Evolutionary conservation across 2,329 filamentous ascomycete species (phyloP).

Genomic region (Zalaria obscura): DNA sequence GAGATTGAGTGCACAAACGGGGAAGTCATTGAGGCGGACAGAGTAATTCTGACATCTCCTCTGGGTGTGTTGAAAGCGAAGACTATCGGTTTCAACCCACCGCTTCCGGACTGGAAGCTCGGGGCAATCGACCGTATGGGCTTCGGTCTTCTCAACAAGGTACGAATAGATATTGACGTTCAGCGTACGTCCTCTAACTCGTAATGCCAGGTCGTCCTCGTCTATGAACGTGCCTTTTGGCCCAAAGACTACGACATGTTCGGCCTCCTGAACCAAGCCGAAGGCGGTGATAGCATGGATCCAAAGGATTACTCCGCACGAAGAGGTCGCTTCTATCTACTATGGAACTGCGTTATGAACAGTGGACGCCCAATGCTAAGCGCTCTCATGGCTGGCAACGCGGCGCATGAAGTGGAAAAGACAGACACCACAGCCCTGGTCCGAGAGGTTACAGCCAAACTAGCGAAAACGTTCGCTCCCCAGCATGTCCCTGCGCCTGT

Average conservation of each 20-base stretch:
- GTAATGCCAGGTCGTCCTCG: constrained; percentile 49
- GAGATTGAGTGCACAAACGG: constrained; percentile 67
- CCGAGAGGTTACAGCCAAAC: constrained; percentile 62
- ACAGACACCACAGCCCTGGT: constrained; percentile 64
- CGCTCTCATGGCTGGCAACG: constrained; percentile 89
- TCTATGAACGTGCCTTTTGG: constrained; percentile 87
- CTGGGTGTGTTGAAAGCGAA: constrained; percentile 83
- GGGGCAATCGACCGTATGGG: constrained; percentile 72
- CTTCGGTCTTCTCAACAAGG: constrained; percentile 90
- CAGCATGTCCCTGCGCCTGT: constrained; percentile 57
- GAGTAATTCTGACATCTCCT: constrained; percentile 79
- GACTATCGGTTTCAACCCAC: constrained; percentile 71
- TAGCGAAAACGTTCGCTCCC: constrained; percentile 58
- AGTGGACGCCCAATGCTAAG: constrained; percentile 75
- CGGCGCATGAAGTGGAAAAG: constrained; percentile 75
- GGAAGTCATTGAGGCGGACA: constrained; percentile 65
- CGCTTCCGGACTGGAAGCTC: constrained; percentile 75
- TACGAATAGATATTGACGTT: constrained; percentile 7
- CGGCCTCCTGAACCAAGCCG: constrained; percentile 68
- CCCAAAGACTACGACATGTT: constrained; percentile 84
- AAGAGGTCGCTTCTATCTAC: constrained; percentile 89
- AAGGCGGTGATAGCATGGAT: constrained; percentile 53
- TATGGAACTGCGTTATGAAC: constrained; percentile 90
- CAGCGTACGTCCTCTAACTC: constrained; percentile 6
- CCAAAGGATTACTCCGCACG: constrained; percentile 66